Evolutionary conservation across 2,329 filamentous ascomycete genomes (phyloP).

Genomic region (Coleophoma eucalyptorum): DNA sequence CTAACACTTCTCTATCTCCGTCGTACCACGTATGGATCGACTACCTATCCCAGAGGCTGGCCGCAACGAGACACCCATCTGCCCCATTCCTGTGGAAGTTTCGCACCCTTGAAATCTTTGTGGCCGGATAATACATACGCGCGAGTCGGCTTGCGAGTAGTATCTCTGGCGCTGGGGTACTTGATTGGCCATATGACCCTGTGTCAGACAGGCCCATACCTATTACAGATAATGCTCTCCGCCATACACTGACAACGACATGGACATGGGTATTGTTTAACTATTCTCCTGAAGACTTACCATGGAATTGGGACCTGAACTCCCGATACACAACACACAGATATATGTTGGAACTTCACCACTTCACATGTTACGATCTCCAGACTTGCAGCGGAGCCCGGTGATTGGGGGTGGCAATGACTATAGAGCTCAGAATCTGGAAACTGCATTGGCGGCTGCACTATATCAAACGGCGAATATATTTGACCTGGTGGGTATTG

Average conservation of each 20-base stretch:
- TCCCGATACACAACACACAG: not conserved
- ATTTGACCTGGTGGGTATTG: no score
- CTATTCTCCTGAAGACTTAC: not conserved
- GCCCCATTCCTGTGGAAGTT: not conserved
- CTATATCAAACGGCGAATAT: no score
- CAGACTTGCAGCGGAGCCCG: not conserved
- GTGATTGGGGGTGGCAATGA: not conserved
- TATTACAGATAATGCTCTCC: not conserved
- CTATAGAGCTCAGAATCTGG: not conserved
- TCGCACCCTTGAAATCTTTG: not conserved
- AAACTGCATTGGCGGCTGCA: not conserved
- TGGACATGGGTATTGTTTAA: no score
- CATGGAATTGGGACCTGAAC: not conserved
- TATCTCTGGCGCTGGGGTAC: not conserved
- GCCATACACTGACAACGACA: no score
- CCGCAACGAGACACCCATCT: not conserved
- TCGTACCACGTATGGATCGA: not conserved
- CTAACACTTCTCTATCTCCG: not conserved
- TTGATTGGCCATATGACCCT: not conserved
- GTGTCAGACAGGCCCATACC: not conserved
- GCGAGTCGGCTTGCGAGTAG: not conserved
- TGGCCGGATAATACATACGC: not conserved
- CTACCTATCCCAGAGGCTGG: constrained; percentile 1
- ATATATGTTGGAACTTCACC: not conserved
- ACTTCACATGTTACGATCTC: not conserved